Evolutionary conservation across 495 filamentous ascomycete species (phyloP).

Genomic region (Daldinia bambusicola): DNA sequence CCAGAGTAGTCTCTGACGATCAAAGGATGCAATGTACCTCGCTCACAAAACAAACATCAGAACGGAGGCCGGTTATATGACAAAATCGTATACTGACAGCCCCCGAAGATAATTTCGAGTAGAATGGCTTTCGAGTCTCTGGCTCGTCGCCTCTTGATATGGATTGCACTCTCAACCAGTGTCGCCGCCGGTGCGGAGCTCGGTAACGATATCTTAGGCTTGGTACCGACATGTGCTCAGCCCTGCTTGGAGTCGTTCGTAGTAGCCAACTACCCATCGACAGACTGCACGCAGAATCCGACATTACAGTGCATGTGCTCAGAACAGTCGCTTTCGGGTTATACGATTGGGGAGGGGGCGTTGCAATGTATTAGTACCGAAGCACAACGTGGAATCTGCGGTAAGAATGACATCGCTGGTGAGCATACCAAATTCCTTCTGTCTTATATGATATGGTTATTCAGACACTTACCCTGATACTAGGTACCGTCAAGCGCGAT

Average conservation of each 20-base stretch:
- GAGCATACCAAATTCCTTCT: slow-evolving; percentile 35
- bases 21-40: slow-evolving; percentile 36
- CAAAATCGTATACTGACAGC: slow-evolving; percentile 39
- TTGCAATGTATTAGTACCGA: slow-evolving; percentile 69
- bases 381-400: slow-evolving; percentile 54
- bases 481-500: slow-evolving; percentile 49
- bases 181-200: slow-evolving; percentile 49
- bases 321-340: slow-evolving; percentile 66
- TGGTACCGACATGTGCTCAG: slow-evolving; percentile 72
- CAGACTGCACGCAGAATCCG: slow-evolving; percentile 59
- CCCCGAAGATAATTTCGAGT: slow-evolving; percentile 52
- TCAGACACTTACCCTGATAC: slow-evolving; percentile 28
- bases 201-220: slow-evolving; percentile 55
- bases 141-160: slow-evolving; percentile 49
- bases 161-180: slow-evolving; percentile 47
- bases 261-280: slow-evolving; percentile 63
- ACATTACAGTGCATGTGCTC: slow-evolving; percentile 72
- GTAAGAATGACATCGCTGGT: slow-evolving; percentile 50
- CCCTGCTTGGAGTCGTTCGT: slow-evolving; percentile 72
- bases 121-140: slow-evolving; percentile 58
- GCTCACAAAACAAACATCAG: slow-evolving; percentile 30
- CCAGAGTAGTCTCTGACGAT: slow-evolving; percentile 29
- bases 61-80: slow-evolving; percentile 35
- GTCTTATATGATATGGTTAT: neutral
- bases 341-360: slow-evolving; percentile 75